Conservation (phyloP, 2,329 filamentous ascomycete species). For the Hirsutella minnesotensis region DNA sequence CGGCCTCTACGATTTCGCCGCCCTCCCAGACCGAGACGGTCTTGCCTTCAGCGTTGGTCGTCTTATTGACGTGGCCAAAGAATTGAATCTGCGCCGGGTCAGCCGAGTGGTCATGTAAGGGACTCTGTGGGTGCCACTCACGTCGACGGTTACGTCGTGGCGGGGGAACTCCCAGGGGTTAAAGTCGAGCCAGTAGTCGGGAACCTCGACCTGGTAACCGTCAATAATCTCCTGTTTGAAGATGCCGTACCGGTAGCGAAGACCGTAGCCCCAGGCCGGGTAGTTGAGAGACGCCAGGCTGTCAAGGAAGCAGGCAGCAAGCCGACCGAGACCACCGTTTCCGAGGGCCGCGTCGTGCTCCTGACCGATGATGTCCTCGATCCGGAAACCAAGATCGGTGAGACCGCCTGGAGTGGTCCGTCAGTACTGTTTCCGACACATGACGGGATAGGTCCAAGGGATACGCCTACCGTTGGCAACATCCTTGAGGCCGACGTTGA, state of each 20-base stretch:
- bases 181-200: conserved; percentile 98
- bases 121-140: conserved; percentile 21
- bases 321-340: conserved; percentile 86
- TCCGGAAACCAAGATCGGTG: conserved; percentile 81
- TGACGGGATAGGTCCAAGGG: not conserved
- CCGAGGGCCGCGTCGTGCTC: conserved; percentile 94
- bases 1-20: conserved; percentile 82
- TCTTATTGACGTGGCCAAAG: conserved; percentile 72
- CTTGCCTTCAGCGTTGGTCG: conserved; percentile 66
- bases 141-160: conserved; percentile 87
- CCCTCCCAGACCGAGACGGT: conserved; percentile 71
- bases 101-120: not conserved
- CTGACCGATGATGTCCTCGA: conserved; percentile 89
- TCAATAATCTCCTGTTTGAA: conserved; percentile 99
- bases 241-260: conserved; percentile 92
- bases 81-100: conserved; percentile 60
- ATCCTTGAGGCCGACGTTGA: conserved; percentile 85
- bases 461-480: conserved; percentile 56
- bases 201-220: conserved; percentile 95
- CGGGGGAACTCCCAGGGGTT: conserved; percentile 98
- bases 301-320: conserved; percentile 95
- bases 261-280: conserved; percentile 92
- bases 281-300: conserved; percentile 90
- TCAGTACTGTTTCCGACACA: not conserved
- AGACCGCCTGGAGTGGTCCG: conserved; percentile 55